Evolutionary conservation across 192 early-diverging fungal genomes (phyloP).

Genomic region (Cetraspora pellucida): DNA sequence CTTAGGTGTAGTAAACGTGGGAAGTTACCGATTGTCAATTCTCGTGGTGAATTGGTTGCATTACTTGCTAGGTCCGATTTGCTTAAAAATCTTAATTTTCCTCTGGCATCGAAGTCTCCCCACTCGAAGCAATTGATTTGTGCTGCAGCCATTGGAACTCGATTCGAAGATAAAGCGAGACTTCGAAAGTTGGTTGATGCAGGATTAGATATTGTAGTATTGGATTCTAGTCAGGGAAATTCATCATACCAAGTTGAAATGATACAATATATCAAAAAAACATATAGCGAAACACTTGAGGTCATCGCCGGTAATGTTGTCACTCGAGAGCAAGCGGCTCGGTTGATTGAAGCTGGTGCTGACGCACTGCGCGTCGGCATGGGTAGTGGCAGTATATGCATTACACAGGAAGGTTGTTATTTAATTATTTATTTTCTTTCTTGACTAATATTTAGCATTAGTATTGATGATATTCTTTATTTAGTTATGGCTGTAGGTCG

Average conservation of each 20-base stretch:
- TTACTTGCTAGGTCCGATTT: constrained; percentile 93
- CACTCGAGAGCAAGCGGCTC: constrained; percentile 91
- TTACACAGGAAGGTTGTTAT: constrained; percentile 77
- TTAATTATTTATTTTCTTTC: neutral
- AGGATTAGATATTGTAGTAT: constrained; percentile 93
- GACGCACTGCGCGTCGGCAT: constrained; percentile 96
- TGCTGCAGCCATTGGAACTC: constrained; percentile 92
- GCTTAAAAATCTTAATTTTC: constrained; percentile 96
- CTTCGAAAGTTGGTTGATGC: constrained; percentile 86
- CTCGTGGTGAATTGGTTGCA: constrained; percentile 78
- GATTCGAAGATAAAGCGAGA: constrained; percentile 83
- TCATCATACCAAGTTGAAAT: constrained; percentile 93
- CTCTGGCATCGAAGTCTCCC: constrained; percentile 82
- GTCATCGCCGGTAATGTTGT: constrained; percentile 98
- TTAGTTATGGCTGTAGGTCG: constrained; percentile 96
- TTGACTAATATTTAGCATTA: too few relatives aligned
- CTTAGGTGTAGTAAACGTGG: constrained; percentile 91
- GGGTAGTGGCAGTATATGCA: constrained; percentile 98
- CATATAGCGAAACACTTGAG: constrained; percentile 73
- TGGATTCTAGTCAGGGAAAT: constrained; percentile 98
- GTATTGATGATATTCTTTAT: neutral
- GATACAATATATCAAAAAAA: constrained; percentile 90
- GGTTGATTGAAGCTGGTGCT: constrained; percentile 89
- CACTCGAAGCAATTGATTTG: constrained; percentile 89
- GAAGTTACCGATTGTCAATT: constrained; percentile 95